These are phyloP conservation scores for Hypoxylon sp. DNA, from an alignment of 2,329 filamentous ascomycete genomes.

Conservation along the genomic window DNA sequence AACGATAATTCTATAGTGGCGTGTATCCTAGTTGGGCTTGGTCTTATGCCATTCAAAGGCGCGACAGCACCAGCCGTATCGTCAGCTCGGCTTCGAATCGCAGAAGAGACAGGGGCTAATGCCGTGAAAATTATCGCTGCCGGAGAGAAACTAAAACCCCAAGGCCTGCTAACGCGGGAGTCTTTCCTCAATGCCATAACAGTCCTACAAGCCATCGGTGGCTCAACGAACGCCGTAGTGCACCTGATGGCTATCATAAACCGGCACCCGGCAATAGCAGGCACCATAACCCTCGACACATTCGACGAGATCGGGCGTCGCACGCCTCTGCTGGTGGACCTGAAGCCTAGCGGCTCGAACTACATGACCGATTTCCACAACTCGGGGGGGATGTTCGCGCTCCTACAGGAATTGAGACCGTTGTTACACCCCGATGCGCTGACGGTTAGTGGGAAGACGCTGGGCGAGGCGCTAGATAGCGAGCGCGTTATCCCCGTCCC, in stretches of 20 bases:
- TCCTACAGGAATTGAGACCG: slow-evolving; percentile 83
- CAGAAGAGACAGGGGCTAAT: slow-evolving; percentile 77
- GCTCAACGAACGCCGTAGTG: slow-evolving; percentile 87
- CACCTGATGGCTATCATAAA: slow-evolving; percentile 89
- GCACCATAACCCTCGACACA: slow-evolving; percentile 78
- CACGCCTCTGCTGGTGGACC: slow-evolving; percentile 85
- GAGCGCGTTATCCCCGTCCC: slow-evolving; percentile 72
- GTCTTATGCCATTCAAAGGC: slow-evolving; percentile 82
- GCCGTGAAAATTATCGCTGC: slow-evolving; percentile 77
- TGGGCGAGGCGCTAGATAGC: slow-evolving; percentile 82
- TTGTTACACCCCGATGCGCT: slow-evolving; percentile 82
- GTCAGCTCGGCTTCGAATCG: slow-evolving; percentile 84
- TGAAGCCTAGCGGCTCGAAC: slow-evolving; percentile 88
- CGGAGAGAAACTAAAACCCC: slow-evolving; percentile 77
- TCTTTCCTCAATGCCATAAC: slow-evolving; percentile 89
- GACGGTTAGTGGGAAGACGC: slow-evolving; percentile 87
- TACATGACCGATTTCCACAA: slow-evolving; percentile 94
- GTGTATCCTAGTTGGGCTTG: slow-evolving; percentile 84
- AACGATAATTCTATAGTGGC: slow-evolving; percentile 66
- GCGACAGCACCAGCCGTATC: slow-evolving; percentile 85
- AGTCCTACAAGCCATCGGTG: slow-evolving; percentile 87
- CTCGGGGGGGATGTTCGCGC: slow-evolving; percentile 85
- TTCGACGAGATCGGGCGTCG: slow-evolving; percentile 83
- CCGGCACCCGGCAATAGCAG: slow-evolving; percentile 76
- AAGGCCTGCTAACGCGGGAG: slow-evolving; percentile 78